Evolutionary conservation across 164 flowering plant species (phyloP).

Genomic region (Umbilicus rupestris): DNA sequence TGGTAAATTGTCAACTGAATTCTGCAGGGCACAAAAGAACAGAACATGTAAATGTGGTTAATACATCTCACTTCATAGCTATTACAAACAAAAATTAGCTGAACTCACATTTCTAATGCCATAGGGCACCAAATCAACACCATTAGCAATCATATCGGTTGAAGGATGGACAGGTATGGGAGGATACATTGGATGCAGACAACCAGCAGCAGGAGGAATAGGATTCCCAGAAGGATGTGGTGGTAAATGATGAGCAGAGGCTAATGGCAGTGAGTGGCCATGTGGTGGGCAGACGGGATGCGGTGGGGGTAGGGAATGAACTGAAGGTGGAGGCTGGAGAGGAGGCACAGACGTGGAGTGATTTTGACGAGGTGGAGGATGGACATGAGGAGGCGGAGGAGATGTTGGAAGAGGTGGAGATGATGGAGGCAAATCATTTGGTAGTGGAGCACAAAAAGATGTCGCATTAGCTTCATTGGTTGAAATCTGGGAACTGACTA

Average conservation of each 20-base stretch:
- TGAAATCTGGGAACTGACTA: slow-evolving; percentile 14
- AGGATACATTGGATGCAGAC: slow-evolving; percentile 4
- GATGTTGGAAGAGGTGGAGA: slow-evolving; percentile 55
- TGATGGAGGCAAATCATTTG: slow-evolving; percentile 44
- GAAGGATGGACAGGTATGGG: slow-evolving; percentile 14
- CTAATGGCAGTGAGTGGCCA: background rate
- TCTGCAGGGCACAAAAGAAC: slow-evolving; percentile 27
- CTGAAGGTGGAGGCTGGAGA: background rate
- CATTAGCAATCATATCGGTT: slow-evolving; percentile 20
- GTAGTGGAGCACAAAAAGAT: slow-evolving; percentile 41
- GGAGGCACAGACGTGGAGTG: slow-evolving; percentile 14
- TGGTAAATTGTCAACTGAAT: slow-evolving; percentile 21
- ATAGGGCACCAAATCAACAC: slow-evolving; percentile 14
- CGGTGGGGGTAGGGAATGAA: background rate
- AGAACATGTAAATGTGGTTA: no score
- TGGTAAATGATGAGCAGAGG: background rate
- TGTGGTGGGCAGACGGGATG: background rate
- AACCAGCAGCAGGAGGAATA: slow-evolving; percentile 2
- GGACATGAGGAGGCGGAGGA: slow-evolving; percentile 23
- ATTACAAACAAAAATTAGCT: background rate
- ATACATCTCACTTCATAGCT: slow-evolving; percentile 14
- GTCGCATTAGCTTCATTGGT: slow-evolving; percentile 26
- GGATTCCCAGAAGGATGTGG: background rate
- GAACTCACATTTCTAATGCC: background rate
- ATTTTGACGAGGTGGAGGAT: slow-evolving; percentile 17